Evolutionary conservation across 495 filamentous ascomycete species (phyloP).

Genomic region (Ascobolus immersus): DNA sequence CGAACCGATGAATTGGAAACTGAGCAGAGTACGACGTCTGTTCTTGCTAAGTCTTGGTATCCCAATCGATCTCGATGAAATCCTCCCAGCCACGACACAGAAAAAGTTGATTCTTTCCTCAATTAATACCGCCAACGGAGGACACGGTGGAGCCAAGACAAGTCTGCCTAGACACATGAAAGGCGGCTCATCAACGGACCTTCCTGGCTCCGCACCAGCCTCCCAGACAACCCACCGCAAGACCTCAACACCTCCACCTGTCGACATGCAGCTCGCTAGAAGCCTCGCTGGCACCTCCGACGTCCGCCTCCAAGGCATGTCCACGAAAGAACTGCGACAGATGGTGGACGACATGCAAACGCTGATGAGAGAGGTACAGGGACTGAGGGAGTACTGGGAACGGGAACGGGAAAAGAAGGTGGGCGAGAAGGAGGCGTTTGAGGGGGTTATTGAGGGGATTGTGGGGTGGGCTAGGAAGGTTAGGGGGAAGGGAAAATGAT

Average conservation of each 20-base stretch:
- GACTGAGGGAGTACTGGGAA: constrained; percentile 73
- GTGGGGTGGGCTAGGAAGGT: constrained; percentile 83
- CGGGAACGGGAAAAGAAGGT: constrained; percentile 59
- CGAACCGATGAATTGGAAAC: constrained; percentile 92
- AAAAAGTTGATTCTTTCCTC: constrained; percentile 91
- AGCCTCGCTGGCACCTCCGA: constrained; percentile 63
- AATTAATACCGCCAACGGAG: constrained; percentile 29
- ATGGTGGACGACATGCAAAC: constrained; percentile 50
- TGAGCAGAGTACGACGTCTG: constrained; percentile 78
- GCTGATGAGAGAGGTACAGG: constrained; percentile 38
- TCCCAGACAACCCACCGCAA: constrained; percentile 6
- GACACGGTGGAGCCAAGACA: constrained; percentile 5
- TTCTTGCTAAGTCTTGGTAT: constrained; percentile 93
- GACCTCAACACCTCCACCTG: constrained; percentile 3
- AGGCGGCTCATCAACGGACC: background rate
- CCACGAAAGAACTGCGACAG: constrained; percentile 40
- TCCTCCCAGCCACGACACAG: constrained; percentile 83
- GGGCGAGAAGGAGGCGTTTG: constrained; percentile 83
- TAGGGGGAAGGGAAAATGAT: no score
- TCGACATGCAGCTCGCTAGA: constrained; percentile 55
- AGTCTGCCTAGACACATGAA: constrained; percentile 7
- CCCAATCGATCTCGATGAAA: constrained; percentile 89
- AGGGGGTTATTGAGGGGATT: constrained; percentile 91
- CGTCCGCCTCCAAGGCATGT: constrained; percentile 50
- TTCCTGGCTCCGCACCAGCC: background rate